Base-by-base conservation (phyloP, 192 early-diverging fungal species). In the Podila verticillata region DNA sequence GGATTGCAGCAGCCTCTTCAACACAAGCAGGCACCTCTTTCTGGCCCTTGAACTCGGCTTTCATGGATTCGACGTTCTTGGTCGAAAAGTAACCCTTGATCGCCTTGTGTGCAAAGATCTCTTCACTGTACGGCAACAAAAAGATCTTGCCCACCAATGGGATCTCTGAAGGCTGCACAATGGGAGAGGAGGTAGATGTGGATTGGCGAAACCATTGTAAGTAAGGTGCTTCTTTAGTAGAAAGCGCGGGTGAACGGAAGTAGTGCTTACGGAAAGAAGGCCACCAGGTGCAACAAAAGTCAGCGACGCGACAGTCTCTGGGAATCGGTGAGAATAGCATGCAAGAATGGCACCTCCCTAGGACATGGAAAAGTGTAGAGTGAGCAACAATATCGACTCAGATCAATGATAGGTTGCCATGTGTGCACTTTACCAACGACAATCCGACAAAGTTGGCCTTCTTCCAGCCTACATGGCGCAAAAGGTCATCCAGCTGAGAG, bases 301-400 rank as follows among this genome's bases (percentile, higher is more conserved):
- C 61, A 78, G 15, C 10, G 72, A 72, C 31, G 63, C 48, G n/a
- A 83, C 74, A 10, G 47, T 31, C 36, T 83, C 82, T 15, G 82
- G 82, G 48, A 73, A 77, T 12, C 62, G 60, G 29, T 77, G 61
- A 2, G 82, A 28, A 44, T 66, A 78, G 32, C 48, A 60, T 0
- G 74, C 70, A 5, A 75, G 22, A 56, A 83, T 83, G 15, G 48
- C 82, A 47, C 82, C 82, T 49, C 82, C 82, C 77, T 81, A 54
- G 17, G 3, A 57, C 28, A 56, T 32, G 28, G 7, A 65, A 48
- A 17, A 13, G 15, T 44, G 15, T 39, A 22, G 36, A 24, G 24
- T 54, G 6, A 54, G 22, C 51, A 54, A 10, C 51, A 47, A 47
- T 0, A 54, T 20, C 9, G 51, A 12, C 6, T 4, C 7, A 26